Conservation (phyloP, 768 basidiomycete genomes). For the Kwoniella sp. region DNA sequence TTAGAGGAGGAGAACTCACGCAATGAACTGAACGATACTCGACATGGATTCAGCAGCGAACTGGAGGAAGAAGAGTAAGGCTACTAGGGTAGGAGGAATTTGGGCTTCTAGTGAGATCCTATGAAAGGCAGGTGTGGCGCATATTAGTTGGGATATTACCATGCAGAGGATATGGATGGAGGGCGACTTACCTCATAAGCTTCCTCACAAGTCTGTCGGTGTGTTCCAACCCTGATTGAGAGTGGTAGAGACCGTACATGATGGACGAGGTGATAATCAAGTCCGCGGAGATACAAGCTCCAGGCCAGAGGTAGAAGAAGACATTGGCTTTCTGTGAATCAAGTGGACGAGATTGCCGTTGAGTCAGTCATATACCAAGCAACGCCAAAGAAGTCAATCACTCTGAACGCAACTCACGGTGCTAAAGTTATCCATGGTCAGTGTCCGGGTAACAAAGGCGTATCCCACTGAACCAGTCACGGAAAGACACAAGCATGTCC, state of each 20-base stretch:
- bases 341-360: neutral
- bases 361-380: neutral
- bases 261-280: slow-evolving; percentile 23
- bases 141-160: neutral
- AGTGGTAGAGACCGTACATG: slow-evolving; percentile 18
- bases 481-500: slow-evolving; percentile 12
- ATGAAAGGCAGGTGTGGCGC: neutral
- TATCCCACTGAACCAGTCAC: slow-evolving; percentile 26
- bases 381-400: too few relatives aligned
- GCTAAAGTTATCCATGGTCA: slow-evolving; percentile 18
- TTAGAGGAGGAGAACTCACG: slow-evolving; percentile 4
- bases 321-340: slow-evolving; percentile 10
- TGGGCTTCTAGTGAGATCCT: slow-evolving; percentile 22
- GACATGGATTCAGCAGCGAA: slow-evolving; percentile 21
- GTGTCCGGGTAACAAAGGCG: slow-evolving; percentile 2
- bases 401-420: slow-evolving; percentile 5
- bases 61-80: slow-evolving; percentile 20
- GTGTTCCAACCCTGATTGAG: slow-evolving; percentile 17
- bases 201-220: slow-evolving; percentile 16
- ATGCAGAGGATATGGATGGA: too few relatives aligned
- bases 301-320: slow-evolving; percentile 28
- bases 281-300: slow-evolving; percentile 24
- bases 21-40: slow-evolving; percentile 25
- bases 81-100: slow-evolving; percentile 21
- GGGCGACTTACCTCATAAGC: slow-evolving; percentile 12